Percentiles rank a stretch among this genome's conserved stretches.
Evolutionary conservation across 23 red algal species (phyloP).

Genomic region (Gracilaria gracilis): DNA sequence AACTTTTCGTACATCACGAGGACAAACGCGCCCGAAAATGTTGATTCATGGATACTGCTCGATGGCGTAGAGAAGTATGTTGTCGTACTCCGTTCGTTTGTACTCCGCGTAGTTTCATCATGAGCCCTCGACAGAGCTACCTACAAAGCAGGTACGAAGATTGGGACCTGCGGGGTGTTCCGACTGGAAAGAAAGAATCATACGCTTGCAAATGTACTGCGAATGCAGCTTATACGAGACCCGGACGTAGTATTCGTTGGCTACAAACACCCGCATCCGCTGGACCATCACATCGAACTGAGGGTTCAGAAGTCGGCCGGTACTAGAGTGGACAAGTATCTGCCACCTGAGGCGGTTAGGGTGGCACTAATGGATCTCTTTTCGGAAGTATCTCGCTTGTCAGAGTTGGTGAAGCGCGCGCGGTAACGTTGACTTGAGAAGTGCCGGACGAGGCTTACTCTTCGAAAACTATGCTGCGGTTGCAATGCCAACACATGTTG

Average conservation of each 20-base stretch:
- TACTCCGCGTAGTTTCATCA: neutral
- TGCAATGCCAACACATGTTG: too few relatives aligned
- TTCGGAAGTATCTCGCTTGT: slow-evolving; percentile 4
- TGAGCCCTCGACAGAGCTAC: slow-evolving; percentile 40
- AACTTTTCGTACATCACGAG: slow-evolving; percentile 17
- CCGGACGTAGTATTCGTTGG: slow-evolving; percentile 89
- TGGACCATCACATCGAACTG: slow-evolving; percentile 88
- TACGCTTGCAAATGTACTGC: slow-evolving; percentile 92
- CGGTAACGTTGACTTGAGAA: neutral
- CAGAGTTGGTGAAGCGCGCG: neutral
- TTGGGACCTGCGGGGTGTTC: slow-evolving; percentile 79
- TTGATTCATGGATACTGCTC: slow-evolving; percentile 91
- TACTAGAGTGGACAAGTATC: slow-evolving; percentile 54
- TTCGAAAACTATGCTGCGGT: too few relatives aligned
- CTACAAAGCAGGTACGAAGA: slow-evolving; percentile 79
- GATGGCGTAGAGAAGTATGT: slow-evolving; percentile 90
- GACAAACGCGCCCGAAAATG: slow-evolving; percentile 95
- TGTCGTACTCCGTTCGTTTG: too few relatives aligned
- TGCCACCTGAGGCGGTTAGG: slow-evolving; percentile 68
- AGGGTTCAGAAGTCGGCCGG: slow-evolving; percentile 73
- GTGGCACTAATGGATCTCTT: slow-evolving; percentile 73
- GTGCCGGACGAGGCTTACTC: too few relatives aligned
- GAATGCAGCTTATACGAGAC: slow-evolving; percentile 96
- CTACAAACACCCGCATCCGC: slow-evolving; percentile 94
- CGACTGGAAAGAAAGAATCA: slow-evolving; percentile 96